Evolutionary conservation across 2,329 filamentous ascomycete species (phyloP).

Genomic region (Ceratocystis eucalypticola): DNA sequence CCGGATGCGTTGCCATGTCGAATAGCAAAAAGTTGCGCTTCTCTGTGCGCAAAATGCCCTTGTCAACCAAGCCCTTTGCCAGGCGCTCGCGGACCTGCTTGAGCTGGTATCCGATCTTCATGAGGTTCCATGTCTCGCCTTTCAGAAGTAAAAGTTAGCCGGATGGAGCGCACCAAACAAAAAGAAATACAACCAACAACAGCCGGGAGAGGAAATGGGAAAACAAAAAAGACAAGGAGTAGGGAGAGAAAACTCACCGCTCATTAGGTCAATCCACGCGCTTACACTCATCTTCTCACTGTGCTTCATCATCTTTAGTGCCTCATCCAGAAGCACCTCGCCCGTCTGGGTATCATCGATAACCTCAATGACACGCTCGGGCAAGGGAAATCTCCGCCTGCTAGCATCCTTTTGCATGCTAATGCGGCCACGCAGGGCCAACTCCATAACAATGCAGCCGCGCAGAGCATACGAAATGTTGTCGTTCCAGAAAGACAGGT

Average conservation of each 20-base stretch:
- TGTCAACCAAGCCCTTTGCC: conserved; percentile 94
- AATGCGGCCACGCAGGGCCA: conserved; percentile 89
- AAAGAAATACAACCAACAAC: not conserved
- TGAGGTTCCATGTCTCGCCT: conserved; percentile 99
- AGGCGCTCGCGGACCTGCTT: conserved; percentile 97
- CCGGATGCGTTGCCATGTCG: conserved; percentile 98
- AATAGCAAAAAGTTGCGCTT: conserved; percentile 99
- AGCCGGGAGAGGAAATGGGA: not conserved
- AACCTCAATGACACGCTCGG: conserved; percentile 91
- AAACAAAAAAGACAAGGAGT: not conserved
- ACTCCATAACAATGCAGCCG: conserved; percentile 94
- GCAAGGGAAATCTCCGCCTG: conserved; percentile 78
- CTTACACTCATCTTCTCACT: conserved; percentile 99
- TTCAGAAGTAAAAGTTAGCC: not conserved
- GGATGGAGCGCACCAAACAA: not conserved
- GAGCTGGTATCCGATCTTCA: conserved; percentile 99
- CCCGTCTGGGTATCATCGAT: conserved; percentile 93
- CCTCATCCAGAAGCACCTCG: conserved; percentile 92
- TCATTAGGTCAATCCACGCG: conserved; percentile 98
- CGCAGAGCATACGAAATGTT: conserved; percentile 97
- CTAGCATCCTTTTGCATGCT: conserved; percentile 97
- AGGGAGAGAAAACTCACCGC: conserved; percentile 47
- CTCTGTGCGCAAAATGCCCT: conserved; percentile 94
- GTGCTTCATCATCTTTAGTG: conserved; percentile 99
- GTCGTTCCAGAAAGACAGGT: conserved; percentile 99